These are phyloP conservation scores for Aspergillus jensenii DNA, from an alignment of 2,329 filamentous ascomycete genomes.

Conservation along the genomic window DNA sequence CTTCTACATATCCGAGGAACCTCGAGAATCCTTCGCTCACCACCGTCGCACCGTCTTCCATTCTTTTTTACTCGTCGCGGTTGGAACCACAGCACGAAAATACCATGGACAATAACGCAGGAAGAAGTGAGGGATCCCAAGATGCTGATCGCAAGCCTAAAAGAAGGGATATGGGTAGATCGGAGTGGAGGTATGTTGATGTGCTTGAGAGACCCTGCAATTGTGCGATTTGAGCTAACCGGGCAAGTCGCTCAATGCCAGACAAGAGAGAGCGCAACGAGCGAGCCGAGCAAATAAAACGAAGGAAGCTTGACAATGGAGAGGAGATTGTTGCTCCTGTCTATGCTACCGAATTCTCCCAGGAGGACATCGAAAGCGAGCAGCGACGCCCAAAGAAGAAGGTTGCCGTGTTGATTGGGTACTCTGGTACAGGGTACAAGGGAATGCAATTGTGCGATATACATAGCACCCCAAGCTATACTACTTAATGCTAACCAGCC, in stretches of 20 bases:
- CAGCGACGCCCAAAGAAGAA: slow-evolving; percentile 90
- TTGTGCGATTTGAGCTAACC: slow-evolving; percentile 42
- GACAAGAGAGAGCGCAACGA: slow-evolving; percentile 55
- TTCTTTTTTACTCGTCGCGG: neutral
- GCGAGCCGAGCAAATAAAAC: slow-evolving; percentile 55
- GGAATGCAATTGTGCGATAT: slow-evolving; percentile 78
- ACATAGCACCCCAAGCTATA: neutral
- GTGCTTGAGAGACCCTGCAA: neutral
- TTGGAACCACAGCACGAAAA: neutral
- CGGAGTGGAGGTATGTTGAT: slow-evolving; percentile 60
- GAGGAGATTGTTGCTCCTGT: slow-evolving; percentile 45
- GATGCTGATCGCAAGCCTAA: slow-evolving; percentile 49
- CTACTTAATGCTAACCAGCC: slow-evolving; percentile 1
- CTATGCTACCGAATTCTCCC: slow-evolving; percentile 60
- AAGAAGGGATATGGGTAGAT: slow-evolving; percentile 67
- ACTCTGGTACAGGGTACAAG: slow-evolving; percentile 94
- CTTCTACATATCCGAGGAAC: neutral
- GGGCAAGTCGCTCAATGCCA: slow-evolving; percentile 51
- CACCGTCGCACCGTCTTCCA: neutral
- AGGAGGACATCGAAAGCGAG: slow-evolving; percentile 86
- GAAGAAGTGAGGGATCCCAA: slow-evolving; percentile 28
- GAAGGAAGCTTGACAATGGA: slow-evolving; percentile 52
- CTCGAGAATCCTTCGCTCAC: neutral
- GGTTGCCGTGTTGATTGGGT: slow-evolving; percentile 92
- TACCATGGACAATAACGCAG: slow-evolving; percentile 37